A percentile compares a stretch with the other conserved stretches of the same genome.
Conservation (phyloP, 129 eudicot species). For the Lactuca sativa region DNA sequence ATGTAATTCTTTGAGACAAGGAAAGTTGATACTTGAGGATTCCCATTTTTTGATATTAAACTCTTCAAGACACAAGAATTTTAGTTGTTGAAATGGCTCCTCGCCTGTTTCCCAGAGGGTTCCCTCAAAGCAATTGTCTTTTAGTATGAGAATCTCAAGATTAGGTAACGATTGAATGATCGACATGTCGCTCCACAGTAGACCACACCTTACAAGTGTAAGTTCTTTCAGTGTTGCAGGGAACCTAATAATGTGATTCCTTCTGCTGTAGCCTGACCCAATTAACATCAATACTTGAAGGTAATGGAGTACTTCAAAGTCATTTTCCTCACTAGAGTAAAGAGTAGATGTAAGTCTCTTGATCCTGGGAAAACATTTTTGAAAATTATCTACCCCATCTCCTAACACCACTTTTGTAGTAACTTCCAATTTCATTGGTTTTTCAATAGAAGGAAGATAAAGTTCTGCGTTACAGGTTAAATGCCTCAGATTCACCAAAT, state of each 20-base stretch:
- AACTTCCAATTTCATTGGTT: constrained; percentile 9
- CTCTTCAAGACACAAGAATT: constrained; percentile 22
- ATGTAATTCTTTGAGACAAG: constrained; percentile 24
- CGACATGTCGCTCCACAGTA: constrained; percentile 36
- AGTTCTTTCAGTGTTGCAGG: constrained; percentile 39
- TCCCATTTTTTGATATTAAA: constrained; percentile 21
- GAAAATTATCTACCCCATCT: neutral
- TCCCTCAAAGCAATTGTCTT: constrained; percentile 35
- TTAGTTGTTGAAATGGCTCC: constrained; percentile 33
- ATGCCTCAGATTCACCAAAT: constrained; percentile 23
- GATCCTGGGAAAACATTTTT: constrained; percentile 1
- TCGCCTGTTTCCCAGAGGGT: constrained; percentile 32
- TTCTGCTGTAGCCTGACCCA: neutral
- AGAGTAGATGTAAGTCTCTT: neutral
- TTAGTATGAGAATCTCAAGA: constrained; percentile 46
- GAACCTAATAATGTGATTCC: constrained; percentile 3
- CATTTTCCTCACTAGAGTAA: neutral
- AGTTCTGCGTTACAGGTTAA: neutral
- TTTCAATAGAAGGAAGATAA: neutral
- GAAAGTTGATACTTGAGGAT: constrained; percentile 23
- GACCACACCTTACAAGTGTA: constrained; percentile 17
- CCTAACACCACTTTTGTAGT: constrained; percentile 2
- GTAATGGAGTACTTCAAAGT: constrained; percentile 3
- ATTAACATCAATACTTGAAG: neutral
- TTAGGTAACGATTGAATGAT: constrained; percentile 38